Evolutionary conservation across 805 yeast species (phyloP), one percentile per base, ranked within the genome.

Genomic region (Candida suzukii): DNA sequence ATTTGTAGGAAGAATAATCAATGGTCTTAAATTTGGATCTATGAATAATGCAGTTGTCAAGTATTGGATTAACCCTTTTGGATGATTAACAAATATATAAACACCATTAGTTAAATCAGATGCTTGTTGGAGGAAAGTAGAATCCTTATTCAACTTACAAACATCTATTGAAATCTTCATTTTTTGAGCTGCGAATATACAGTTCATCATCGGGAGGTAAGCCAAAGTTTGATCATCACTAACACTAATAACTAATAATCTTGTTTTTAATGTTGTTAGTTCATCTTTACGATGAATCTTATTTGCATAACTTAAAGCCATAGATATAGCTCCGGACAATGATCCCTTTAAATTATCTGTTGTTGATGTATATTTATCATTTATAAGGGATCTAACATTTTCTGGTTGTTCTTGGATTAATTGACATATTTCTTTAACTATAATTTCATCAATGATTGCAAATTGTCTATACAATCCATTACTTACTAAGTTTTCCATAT

Each of bases 131-230:
- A 93, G 65, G 57, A 88, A 91, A 2, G 95, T 84, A 1, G 95
- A 80, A 46, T 77, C 77, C 9, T 54, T 49, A 1, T 83, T 83
- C 24, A 93, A 66, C 54, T 90, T 88, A 45, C 95, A 91, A 12
- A 90, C 90, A 60, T 93, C 98, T 19, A 93, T 79, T 2, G 96
- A 84, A 16, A 90, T 77, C 51, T 80, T 82, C 83, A 84, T 75
- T 60, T 90, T 91, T 51, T 93, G 96, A 0, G 98, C 96, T 0
- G 97, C 91, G 64, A 93, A 93, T 25, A 93, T 91, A 45, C 93
- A 74, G 61, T 93, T 93, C 98, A 93, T 93, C 35, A 88, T 80
- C 4, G 97, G 85, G 35, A 91, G 86, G 59, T 93, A 95, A 43
- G 86, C 87, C 40, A 87, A 68, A 5, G 88, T 78, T 42, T 78